These are phyloP conservation scores for Dichomitus squalens DNA, from an alignment of 1,284 basidiomycete species.

Conservation along the genomic window DNA sequence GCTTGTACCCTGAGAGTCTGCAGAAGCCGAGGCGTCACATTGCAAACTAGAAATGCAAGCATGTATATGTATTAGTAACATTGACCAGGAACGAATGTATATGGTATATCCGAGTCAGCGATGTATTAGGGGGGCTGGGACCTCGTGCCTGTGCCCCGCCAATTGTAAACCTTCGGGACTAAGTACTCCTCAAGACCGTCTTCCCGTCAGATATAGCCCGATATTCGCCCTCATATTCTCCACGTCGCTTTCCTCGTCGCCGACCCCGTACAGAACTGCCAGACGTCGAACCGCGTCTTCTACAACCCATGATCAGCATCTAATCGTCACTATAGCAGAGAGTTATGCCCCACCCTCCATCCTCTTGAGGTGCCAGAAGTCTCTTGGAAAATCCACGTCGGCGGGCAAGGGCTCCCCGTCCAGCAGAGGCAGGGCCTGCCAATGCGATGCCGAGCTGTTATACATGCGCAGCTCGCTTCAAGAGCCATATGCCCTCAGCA, in stretches of 20 bases:
- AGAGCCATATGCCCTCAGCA: background rate
- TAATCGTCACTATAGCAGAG: background rate
- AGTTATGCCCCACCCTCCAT: constrained; percentile 1
- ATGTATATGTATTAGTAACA: background rate
- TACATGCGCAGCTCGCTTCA: constrained; percentile 9
- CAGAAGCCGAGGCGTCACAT: background rate
- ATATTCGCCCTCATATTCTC: constrained; percentile 1
- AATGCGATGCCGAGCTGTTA: constrained; percentile 3
- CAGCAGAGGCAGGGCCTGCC: constrained; percentile 7
- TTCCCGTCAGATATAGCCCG: constrained; percentile 1
- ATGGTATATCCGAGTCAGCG: background rate
- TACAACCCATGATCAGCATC: background rate
- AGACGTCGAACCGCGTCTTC: background rate
- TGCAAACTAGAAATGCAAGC: background rate
- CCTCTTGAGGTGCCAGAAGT: constrained; percentile 1
- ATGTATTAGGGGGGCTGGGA: too few relatives aligned
- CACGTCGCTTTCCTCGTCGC: background rate
- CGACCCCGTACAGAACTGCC: constrained; percentile 6
- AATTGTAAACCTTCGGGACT: background rate
- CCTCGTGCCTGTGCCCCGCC: too few relatives aligned
- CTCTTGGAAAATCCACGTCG: constrained; percentile 1
- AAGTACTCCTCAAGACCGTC: background rate
- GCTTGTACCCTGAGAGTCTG: constrained; percentile 23
- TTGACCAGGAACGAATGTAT: background rate
- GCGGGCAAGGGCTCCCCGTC: constrained; percentile 12